These are phyloP conservation scores for Podospora bellae-mahoneyi DNA, from an alignment of 495 filamentous ascomycete genomes.

Conservation along the genomic window DNA sequence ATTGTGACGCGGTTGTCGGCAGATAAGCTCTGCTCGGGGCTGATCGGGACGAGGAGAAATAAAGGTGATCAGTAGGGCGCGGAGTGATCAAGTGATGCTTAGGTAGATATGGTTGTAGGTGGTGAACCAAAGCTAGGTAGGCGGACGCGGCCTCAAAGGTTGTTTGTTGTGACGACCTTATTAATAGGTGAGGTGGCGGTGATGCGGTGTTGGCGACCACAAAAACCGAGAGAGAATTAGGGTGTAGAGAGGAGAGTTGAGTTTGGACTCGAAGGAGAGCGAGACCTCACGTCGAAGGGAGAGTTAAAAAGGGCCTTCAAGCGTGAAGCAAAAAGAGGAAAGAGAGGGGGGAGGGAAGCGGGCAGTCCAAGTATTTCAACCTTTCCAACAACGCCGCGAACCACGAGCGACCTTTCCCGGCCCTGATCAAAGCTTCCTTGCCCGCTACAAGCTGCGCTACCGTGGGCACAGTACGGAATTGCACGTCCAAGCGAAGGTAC, in stretches of 20 bases:
- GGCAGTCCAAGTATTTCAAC: constrained; percentile 35
- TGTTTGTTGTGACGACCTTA: constrained; percentile 24
- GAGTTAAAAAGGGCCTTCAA: constrained; percentile 37
- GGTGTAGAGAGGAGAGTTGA: constrained; percentile 25
- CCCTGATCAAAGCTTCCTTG: constrained; percentile 24
- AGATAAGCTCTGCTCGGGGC: constrained; percentile 38
- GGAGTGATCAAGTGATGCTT: constrained; percentile 10
- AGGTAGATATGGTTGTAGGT: constrained; percentile 8
- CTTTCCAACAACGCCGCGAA: constrained; percentile 24
- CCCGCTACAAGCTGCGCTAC: constrained; percentile 14
- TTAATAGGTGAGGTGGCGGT: constrained; percentile 30
- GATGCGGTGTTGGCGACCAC: constrained; percentile 24
- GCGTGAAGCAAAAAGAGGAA: constrained; percentile 34
- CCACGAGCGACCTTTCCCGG: constrained; percentile 31
- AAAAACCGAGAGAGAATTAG: constrained; percentile 13
- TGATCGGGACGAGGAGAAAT: constrained; percentile 6
- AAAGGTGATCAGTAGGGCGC: constrained; percentile 15
- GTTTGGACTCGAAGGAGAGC: constrained; percentile 29
- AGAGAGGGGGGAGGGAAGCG: constrained; percentile 24
- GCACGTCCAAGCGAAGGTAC: constrained; percentile 26
- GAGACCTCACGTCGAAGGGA: constrained; percentile 44
- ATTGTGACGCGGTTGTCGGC: constrained; percentile 37
- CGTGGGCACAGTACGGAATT: constrained; percentile 23
- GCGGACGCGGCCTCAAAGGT: constrained; percentile 2
- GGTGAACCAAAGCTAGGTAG: constrained; percentile 9